phyloP scores from a whole-genome alignment of 1,139 yeast genomes.

The Yamadazyma epiphylla region DNA sequence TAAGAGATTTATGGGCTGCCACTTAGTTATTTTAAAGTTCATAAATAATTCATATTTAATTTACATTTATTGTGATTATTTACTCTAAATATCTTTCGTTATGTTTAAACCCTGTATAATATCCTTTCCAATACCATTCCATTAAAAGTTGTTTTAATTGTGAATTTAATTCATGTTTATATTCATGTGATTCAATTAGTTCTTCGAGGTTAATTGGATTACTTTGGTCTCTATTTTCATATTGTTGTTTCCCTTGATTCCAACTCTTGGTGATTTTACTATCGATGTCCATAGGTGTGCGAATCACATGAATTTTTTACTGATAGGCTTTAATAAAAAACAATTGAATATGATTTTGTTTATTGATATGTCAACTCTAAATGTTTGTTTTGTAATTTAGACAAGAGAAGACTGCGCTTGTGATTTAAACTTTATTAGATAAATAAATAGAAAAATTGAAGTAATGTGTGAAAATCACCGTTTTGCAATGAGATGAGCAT shows the following conservation, averaged over 20 bases:
- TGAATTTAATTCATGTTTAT: slow-evolving; percentile 14
- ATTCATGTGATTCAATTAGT: slow-evolving; percentile 12
- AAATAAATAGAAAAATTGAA: too few species aligned
- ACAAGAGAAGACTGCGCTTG: too few species aligned
- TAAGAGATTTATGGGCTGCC: slow-evolving; percentile 64
- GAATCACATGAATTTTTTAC: too few species aligned
- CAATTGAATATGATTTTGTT: too few species aligned
- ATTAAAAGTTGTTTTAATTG: slow-evolving; percentile 24
- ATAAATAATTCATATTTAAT: not conserved
- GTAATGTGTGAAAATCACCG: too few species aligned
- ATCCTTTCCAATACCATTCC: slow-evolving; percentile 36
- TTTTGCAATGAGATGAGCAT: too few species aligned
- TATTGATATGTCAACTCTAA: too few species aligned
- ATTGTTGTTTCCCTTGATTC: slow-evolving; percentile 6
- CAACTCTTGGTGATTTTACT: slow-evolving; percentile 5
- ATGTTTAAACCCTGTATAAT: slow-evolving; percentile 16
- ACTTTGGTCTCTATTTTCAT: slow-evolving; percentile 2
- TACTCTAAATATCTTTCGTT: not conserved
- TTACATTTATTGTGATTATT: not conserved
- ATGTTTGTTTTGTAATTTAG: too few species aligned
- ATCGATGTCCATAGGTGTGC: slow-evolving; percentile 8
- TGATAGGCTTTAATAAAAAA: too few species aligned
- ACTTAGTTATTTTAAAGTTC: slow-evolving; percentile 8
- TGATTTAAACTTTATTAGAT: too few species aligned
- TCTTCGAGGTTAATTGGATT: slow-evolving; percentile 11